phyloP scores from a whole-genome alignment of 108 stramenopile species.

The Cyclotella choctawhatcheeana region DNA sequence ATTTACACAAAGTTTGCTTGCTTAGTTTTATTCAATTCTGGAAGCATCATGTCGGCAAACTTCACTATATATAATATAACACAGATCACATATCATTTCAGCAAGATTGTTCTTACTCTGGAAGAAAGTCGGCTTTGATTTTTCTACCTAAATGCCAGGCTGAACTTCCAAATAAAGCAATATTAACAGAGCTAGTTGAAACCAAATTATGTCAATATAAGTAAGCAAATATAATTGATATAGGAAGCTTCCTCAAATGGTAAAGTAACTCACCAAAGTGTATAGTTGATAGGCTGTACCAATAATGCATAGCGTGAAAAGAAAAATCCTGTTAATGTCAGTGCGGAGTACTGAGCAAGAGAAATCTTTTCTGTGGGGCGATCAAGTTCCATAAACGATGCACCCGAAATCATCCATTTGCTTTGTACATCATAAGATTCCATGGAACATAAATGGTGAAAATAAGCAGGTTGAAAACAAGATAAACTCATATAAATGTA shows the following conservation, averaged over 20 bases:
- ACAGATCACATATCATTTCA: too few relatives aligned
- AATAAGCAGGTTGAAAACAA: too few relatives aligned
- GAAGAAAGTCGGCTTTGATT: slow-evolving; percentile 81
- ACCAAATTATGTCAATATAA: background rate
- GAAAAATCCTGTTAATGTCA: slow-evolving; percentile 87
- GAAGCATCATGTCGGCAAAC: too few relatives aligned
- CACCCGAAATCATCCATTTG: slow-evolving; percentile 88
- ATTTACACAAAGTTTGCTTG: too few relatives aligned
- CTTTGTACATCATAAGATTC: too few relatives aligned
- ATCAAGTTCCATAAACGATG: slow-evolving; percentile 80
- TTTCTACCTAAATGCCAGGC: slow-evolving; percentile 89
- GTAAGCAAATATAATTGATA: background rate
- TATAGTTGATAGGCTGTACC: slow-evolving; percentile 85
- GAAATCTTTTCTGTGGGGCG: slow-evolving; percentile 88
- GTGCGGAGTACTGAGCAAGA: slow-evolving; percentile 82
- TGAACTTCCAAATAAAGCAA: slow-evolving; percentile 79
- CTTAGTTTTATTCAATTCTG: too few relatives aligned
- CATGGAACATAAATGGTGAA: too few relatives aligned
- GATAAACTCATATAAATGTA: too few relatives aligned
- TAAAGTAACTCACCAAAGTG: slow-evolving; percentile 53
- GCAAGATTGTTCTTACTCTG: background rate
- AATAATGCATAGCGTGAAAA: slow-evolving; percentile 84
- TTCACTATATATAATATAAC: too few relatives aligned
- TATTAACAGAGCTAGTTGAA: slow-evolving; percentile 62
- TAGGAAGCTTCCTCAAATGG: background rate